Conservation (phyloP, 176 grass and related monocot species). For the Melocanna baccifera region DNA sequence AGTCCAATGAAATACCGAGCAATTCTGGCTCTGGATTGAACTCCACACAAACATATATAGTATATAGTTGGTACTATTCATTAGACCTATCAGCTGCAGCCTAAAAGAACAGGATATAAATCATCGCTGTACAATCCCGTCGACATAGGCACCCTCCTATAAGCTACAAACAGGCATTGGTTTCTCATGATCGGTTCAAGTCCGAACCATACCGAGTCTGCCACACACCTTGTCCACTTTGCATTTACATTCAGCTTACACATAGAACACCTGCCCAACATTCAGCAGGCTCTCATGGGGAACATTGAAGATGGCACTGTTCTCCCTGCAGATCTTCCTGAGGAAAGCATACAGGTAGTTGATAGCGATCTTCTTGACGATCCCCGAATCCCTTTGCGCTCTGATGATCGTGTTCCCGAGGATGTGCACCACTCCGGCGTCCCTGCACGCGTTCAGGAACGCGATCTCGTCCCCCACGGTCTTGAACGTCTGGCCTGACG, state of each 20-base stretch:
- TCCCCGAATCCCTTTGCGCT: constrained; percentile 51
- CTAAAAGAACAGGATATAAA: too few relatives aligned
- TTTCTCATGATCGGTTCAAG: too few relatives aligned
- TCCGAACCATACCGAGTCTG: too few relatives aligned
- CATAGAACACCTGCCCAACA: constrained; percentile 80
- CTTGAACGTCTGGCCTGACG: constrained; percentile 35
- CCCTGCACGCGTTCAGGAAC: constrained; percentile 65
- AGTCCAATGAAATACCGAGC: too few relatives aligned
- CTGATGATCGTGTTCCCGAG: constrained; percentile 75
- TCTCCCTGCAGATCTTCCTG: constrained; percentile 72
- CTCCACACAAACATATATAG: too few relatives aligned
- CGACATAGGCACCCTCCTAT: too few relatives aligned
- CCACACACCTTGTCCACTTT: neutral
- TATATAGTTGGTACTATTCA: too few relatives aligned
- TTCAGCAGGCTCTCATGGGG: constrained; percentile 80
- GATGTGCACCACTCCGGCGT: constrained; percentile 76
- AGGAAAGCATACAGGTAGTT: constrained; percentile 77
- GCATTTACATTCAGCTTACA: constrained; percentile 33
- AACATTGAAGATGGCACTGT: constrained; percentile 74
- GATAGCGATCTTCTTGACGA: constrained; percentile 59
- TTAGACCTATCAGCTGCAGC: too few relatives aligned
- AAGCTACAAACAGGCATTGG: too few relatives aligned
- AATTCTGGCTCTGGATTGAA: too few relatives aligned
- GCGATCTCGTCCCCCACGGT: constrained; percentile 49
- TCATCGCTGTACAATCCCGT: too few relatives aligned